Conservation (phyloP, 768 basidiomycete genomes). For the Rhodotorula kratochvilovae region DNA sequence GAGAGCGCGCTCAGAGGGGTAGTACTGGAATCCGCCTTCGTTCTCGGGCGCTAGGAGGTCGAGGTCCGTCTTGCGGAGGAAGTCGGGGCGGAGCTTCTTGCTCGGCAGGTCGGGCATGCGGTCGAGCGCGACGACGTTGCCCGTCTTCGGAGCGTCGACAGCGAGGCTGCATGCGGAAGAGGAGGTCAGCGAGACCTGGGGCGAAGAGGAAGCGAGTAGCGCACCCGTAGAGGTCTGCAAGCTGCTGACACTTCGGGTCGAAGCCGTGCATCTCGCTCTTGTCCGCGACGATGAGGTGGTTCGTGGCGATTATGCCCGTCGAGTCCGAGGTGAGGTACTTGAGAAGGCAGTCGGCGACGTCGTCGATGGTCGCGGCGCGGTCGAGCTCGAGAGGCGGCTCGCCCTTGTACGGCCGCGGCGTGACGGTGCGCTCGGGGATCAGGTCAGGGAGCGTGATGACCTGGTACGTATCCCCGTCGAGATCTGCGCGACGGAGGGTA, state of each 20-base stretch:
- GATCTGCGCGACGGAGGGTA: not conserved
- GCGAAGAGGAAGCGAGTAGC: not conserved
- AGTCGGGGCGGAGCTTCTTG: constrained; percentile 16
- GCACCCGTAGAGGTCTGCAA: constrained; percentile 24
- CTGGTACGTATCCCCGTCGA: constrained; percentile 22
- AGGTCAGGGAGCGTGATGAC: constrained; percentile 18
- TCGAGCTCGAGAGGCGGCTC: constrained; percentile 1
- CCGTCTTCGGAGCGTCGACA: constrained; percentile 23
- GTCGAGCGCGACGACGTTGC: constrained; percentile 1
- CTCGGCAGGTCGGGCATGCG: not conserved
- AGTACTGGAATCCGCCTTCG: constrained; percentile 50
- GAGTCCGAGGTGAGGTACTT: constrained; percentile 4
- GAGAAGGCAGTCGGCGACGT: not conserved
- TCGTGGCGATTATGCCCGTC: constrained; percentile 9
- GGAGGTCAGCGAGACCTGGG: not conserved
- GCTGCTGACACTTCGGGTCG: not conserved
- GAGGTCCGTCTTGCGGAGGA: constrained; percentile 48
- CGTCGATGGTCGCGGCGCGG: not conserved
- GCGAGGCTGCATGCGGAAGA: not conserved
- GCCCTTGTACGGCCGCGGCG: not conserved
- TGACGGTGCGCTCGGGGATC: not conserved
- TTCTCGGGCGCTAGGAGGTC: constrained; percentile 39
- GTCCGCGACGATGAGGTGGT: constrained; percentile 24
- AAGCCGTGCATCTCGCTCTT: not conserved
- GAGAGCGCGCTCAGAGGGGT: constrained; percentile 65